phyloP scores from a whole-genome alignment of 768 basidiomycete species.

The Tylopilus felleus region DNA sequence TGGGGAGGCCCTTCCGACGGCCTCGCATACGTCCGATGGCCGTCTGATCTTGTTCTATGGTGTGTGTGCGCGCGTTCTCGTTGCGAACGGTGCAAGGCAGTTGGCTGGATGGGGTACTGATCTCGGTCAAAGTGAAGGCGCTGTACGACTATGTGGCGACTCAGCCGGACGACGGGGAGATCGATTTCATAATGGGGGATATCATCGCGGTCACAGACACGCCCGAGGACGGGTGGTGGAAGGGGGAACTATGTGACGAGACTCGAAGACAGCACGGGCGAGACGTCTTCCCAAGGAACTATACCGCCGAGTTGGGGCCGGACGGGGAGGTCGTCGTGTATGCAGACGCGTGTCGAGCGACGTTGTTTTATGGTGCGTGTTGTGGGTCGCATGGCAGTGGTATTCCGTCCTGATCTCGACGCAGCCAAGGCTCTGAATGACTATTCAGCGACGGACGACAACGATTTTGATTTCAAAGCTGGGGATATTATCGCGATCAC shows the following conservation, averaged over 20 bases:
- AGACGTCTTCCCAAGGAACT: background rate
- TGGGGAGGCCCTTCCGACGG: background rate
- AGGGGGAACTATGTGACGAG: background rate
- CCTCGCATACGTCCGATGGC: background rate
- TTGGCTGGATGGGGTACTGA: too few relatives aligned
- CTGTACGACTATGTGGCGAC: background rate
- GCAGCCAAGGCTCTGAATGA: background rate
- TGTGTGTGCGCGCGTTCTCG: background rate
- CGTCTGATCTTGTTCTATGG: background rate
- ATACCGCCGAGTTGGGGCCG: background rate
- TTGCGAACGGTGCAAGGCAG: too few relatives aligned
- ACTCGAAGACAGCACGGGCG: background rate
- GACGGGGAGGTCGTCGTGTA: background rate
- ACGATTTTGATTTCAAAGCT: background rate
- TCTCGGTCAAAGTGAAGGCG: background rate
- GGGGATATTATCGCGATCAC: background rate
- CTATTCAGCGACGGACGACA: background rate
- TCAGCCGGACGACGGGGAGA: background rate
- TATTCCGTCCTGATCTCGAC: background rate
- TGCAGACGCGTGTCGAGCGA: background rate
- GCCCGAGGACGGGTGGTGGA: background rate
- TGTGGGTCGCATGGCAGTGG: background rate
- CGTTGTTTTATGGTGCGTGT: background rate
- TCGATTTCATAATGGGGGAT: background rate
- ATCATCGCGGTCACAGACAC: background rate